Base-by-base conservation (phyloP, 2,329 filamentous ascomycete genomes). In the Xylariaceae sp. region DNA sequence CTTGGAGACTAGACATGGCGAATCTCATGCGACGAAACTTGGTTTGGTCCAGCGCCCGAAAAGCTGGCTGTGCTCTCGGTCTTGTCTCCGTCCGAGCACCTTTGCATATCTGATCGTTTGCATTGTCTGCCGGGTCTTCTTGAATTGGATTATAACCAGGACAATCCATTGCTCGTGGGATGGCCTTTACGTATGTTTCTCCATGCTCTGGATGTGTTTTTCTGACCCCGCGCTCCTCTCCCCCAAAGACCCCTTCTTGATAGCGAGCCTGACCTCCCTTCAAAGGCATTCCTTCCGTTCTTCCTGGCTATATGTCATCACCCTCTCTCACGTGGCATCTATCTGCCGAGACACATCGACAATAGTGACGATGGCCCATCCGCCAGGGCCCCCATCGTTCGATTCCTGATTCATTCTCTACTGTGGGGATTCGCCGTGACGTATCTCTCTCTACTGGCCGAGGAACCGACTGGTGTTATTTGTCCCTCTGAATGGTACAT, bases 91-190 rank as follows among this genome's bases (percentile, higher is more conserved):
- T 1, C 59, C 62, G 7, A 42, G 58, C 2, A 57, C 60, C 19
- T 62, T 58, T n/a, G 46, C 55, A 6, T 37, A 61, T 2, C 54
- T 69, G 4, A 60, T 66, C 7, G 56, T 58, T 47, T 59, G 57
- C 48, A 49, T 70, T 1, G 56, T 69, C 19, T 42, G 52, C 8
- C 65, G 69, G 4, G 65, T 63, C 1, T 32, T 70, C 11, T 53
- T 70, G 6, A 66, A 67, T 49, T 71, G 70, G 69, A 61, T 62
- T 32, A 60, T 64, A 3, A 65, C 66, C 26, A 64, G 68, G 6
- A 68, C 65, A 2, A 65, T 70, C 6, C 69, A 67, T 55, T 71
- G 62, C 57, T 71, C 68, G 40, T 69, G 62, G 60, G 64, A 68
- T 39, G 70, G 70, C 11, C 56, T 71, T 40, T 63, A 70, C 60